Evolutionary conservation across 345 rosid species (phyloP), one percentile per base, ranked within the genome.

Genomic region (Populus ilicifolia): DNA sequence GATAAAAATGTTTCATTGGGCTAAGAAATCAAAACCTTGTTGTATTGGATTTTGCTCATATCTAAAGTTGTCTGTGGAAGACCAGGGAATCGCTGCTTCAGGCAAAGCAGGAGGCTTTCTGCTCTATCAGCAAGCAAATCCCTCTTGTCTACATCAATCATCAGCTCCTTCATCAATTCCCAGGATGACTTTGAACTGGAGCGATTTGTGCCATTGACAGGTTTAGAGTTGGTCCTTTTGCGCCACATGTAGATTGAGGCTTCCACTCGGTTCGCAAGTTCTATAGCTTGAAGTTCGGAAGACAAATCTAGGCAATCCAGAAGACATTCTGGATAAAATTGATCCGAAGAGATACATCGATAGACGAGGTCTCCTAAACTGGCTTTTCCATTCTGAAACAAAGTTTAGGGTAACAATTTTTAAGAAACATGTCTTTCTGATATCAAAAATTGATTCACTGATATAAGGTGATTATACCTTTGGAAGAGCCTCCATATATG

Each of bases 1-100:
- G 78, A 65, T 41, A n/a, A 54, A 54, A 41, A 21, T 35, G 3
- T 9, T n/a, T 35, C 16, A 36, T 16, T 43, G 11, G 41, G 35
- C 16, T 21, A n/a, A 41, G 71, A 33, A 21, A 80, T 52, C 16
- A 67, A 10, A 30, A 90, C 96, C 97, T 88, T 96, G 87, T 94
- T 96, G 88, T 75, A 89, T 84, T 93, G 98, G 85, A 96, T 93
- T 86, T 96, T 96, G 92, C 94, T 92, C 95, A 88, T 93, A 86
- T 96, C 98, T 73, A 94, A 82, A 69, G 93, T 82, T 43, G 99
- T 96, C 80, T 96, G 99, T 41, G 99, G 97, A 46, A 96, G 94
- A 70, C 95, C 95, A 0, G 97, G 97, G 82, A 92, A 94, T 82
- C 92, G 84, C 77, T 90, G 99, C 89, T 92, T 96, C 83, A 96